Percentiles rank a stretch among this genome's conserved stretches.
phyloP scores from a whole-genome alignment of 495 filamentous ascomycete genomes.

The Neurospora sp. region DNA sequence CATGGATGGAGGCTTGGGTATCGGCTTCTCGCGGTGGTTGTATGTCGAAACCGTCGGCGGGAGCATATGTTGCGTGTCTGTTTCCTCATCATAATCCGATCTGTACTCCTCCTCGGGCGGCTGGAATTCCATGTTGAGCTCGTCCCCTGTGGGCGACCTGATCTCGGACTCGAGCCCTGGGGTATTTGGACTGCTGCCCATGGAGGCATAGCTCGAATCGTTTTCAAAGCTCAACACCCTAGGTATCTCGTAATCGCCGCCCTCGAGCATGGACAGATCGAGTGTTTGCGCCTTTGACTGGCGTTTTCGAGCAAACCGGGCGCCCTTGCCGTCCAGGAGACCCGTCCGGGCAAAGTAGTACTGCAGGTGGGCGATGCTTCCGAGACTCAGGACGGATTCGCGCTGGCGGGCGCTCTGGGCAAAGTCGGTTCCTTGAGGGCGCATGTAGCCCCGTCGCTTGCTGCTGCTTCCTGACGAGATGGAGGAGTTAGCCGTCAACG shows the following conservation, averaged over 20 bases:
- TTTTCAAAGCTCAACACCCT: slow-evolving; percentile 30
- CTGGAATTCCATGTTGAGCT: slow-evolving; percentile 35
- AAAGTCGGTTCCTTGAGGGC: slow-evolving; percentile 84
- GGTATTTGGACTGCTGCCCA: slow-evolving; percentile 46
- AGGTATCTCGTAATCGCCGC: slow-evolving; percentile 28
- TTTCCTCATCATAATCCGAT: slow-evolving; percentile 48
- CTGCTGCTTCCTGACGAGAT: slow-evolving; percentile 30
- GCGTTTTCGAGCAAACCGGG: slow-evolving; percentile 61
- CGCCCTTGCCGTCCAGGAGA: slow-evolving; percentile 85
- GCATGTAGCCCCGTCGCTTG: slow-evolving; percentile 74
- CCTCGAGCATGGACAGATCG: slow-evolving; percentile 37
- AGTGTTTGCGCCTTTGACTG: slow-evolving; percentile 41
- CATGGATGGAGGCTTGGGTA: slow-evolving; percentile 79
- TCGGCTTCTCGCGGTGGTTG: slow-evolving; percentile 71
- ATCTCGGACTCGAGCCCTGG: slow-evolving; percentile 27
- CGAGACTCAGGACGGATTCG: slow-evolving; percentile 90
- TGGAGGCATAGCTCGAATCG: slow-evolving; percentile 46
- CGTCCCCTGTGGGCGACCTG: slow-evolving; percentile 48
- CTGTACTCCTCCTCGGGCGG: slow-evolving; percentile 41
- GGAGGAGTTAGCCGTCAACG: slow-evolving; percentile 1
- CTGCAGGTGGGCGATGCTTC: slow-evolving; percentile 93
- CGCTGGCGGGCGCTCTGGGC: slow-evolving; percentile 78
- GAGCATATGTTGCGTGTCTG: slow-evolving; percentile 59
- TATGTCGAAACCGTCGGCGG: slow-evolving; percentile 96
- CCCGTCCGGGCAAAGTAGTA: slow-evolving; percentile 97